These are phyloP conservation scores for Amanita molliuscula DNA, from an alignment of 768 basidiomycete species.

Conservation along the genomic window DNA sequence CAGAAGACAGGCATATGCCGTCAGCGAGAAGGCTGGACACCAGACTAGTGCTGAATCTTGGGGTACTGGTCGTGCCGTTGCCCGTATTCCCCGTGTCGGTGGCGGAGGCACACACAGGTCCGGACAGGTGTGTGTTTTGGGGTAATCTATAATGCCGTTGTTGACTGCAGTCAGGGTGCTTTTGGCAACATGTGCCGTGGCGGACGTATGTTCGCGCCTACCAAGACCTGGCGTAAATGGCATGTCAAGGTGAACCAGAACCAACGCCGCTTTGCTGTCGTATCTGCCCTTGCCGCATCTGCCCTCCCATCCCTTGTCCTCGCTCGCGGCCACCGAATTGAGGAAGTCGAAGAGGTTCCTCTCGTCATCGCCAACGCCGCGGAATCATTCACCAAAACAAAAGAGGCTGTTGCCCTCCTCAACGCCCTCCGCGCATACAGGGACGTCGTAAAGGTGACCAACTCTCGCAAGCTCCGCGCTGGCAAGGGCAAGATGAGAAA, in stretches of 20 bases:
- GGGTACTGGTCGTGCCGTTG: conserved; percentile 99
- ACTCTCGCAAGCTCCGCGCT: conserved; percentile 92
- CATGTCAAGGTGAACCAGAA: conserved; percentile 99
- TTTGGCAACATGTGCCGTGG: conserved; percentile 99
- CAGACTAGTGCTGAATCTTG: conserved; percentile 99
- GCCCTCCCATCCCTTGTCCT: conserved; percentile 97
- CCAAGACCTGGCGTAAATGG: conserved; percentile 99
- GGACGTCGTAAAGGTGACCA: conserved; percentile 95
- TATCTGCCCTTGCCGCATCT: conserved; percentile 96
- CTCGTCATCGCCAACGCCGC: conserved; percentile 73
- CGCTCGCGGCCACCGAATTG: conserved; percentile 98
- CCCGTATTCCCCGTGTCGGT: conserved; percentile 99
- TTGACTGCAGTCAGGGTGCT: conserved; percentile 54
- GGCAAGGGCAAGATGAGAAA: conserved; percentile 97
- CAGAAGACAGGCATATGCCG: conserved; percentile 93
- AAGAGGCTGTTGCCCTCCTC: conserved; percentile 90
- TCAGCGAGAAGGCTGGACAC: conserved; percentile 96
- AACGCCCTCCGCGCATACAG: conserved; percentile 82
- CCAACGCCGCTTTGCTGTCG: conserved; percentile 95
- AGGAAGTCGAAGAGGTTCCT: conserved; percentile 93
- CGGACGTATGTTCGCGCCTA: conserved; percentile 99
- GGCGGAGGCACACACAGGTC: conserved; percentile 98
- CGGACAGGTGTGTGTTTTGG: conserved; percentile 61
- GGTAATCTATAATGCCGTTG: not conserved
- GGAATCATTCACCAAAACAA: conserved; percentile 93